Evolutionary conservation across 768 basidiomycete genomes (phyloP).

Genomic region (Macrolepiota dolichaula): DNA sequence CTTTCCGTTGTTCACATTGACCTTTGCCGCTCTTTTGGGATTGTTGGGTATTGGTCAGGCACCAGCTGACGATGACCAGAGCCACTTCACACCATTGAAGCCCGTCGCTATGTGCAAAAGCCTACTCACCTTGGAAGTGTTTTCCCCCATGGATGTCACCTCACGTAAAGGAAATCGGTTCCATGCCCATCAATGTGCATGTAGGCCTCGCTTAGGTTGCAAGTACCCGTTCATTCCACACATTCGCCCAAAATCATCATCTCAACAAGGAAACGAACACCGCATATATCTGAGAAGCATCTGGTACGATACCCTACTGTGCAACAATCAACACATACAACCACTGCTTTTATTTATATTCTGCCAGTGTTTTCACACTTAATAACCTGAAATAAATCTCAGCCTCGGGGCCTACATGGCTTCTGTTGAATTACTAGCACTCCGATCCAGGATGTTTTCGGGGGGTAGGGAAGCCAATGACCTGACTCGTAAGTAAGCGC

Average conservation of each 20-base stretch:
- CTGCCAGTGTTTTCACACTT: neutral
- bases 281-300: neutral
- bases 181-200: conserved; percentile 8
- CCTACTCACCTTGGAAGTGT: neutral
- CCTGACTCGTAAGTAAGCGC: no score
- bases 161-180: neutral
- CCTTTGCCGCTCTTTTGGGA: neutral
- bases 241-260: neutral
- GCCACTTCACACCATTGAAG: neutral
- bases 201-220: conserved; percentile 11
- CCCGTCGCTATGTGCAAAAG: no score
- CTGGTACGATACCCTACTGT: neutral
- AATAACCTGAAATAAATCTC: no score
- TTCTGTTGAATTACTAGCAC: no score
- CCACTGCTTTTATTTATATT: neutral
- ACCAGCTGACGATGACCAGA: neutral
- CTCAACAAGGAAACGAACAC: neutral
- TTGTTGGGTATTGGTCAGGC: neutral
- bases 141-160: neutral
- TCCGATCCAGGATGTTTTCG: no score
- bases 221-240: neutral
- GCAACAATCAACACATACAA: neutral
- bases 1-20: no score
- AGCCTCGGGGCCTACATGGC: no score
- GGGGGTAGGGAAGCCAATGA: no score